Evolutionary conservation across 495 filamentous ascomycete species (phyloP), one percentile per base, ranked within the genome.

Genomic region (Penicillium samsonianum): DNA sequence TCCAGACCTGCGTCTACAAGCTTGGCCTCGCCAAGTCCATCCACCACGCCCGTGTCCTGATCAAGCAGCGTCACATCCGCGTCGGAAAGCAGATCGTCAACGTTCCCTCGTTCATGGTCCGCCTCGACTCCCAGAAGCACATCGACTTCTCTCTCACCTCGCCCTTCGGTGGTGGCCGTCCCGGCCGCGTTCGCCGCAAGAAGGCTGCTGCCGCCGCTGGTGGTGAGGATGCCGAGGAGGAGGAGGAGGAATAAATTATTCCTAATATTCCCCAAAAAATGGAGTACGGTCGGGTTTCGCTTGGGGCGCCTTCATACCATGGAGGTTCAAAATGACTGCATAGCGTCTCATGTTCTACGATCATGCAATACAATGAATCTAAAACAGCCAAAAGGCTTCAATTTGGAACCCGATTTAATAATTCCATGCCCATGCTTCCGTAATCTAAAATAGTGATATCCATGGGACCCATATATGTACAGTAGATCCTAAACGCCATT

Each of bases 41-140:
- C 82, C 94, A 98, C 84, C 94, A 98, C 82, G 94, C 94, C 64
- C 93, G 94, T 88, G 94, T 98, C 74, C 85, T 98, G 64, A 98
- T 98, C 82, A 90, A 89, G 77, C 94, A 98, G 83, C 87, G 94
- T 67, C 94, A 98, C 83, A 98, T 98, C 81, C 94, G 94, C 78
- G 94, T 98, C 73, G 94, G 94, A 77, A 98, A 98, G 89, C 94
- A 98, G 85, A 98, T 98, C 79, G 94, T 98, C 84, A 98, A 98
- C 79, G 94, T 98, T 26, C 94, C 94, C 50, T 97, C 93, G 33
- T 98, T 95, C 88, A 84, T 98, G 74, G 94, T 98, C 77, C 94
- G 94, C 79, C 91, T 98, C 64, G 94, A 98, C 84, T 96, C 92
- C 67, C 94, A 98, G 84, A 98, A 98, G 89, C 94, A 98, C 88